A percentile compares a stretch with the other conserved stretches of the same genome.
phyloP scores from a whole-genome alignment of 2,329 filamentous ascomycete genomes.

The Paecilomyces sp. region DNA sequence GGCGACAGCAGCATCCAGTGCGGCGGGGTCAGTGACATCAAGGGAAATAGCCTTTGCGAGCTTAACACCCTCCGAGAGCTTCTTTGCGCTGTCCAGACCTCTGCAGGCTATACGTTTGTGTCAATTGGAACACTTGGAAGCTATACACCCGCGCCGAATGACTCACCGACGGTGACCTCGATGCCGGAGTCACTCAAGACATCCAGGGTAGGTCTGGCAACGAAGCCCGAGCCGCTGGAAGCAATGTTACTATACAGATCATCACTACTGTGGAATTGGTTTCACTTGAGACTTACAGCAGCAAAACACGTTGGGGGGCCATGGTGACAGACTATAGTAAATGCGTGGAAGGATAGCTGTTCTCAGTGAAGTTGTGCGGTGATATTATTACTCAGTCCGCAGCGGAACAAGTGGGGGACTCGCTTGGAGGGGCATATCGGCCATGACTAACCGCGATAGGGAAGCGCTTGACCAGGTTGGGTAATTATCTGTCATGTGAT shows the following conservation, averaged over 20 bases:
- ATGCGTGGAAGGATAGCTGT: neutral
- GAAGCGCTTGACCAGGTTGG: neutral
- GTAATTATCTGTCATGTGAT: neutral
- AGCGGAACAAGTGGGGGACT: neutral
- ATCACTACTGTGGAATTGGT: neutral
- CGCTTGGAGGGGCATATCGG: neutral
- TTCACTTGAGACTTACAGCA: neutral
- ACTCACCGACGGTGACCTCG: conserved; percentile 58
- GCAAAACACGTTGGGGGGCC: neutral
- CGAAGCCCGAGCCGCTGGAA: conserved; percentile 15
- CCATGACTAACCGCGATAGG: neutral
- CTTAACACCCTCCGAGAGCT: conserved; percentile 64
- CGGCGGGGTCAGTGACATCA: conserved; percentile 69
- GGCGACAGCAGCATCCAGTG: conserved; percentile 72
- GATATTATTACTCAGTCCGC: neutral
- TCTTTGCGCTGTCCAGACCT: conserved; percentile 69
- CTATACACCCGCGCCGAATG: neutral
- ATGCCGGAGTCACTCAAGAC: conserved; percentile 55
- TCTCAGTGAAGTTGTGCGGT: neutral
- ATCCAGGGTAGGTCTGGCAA: conserved; percentile 59
- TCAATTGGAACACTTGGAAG: neutral
- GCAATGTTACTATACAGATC: neutral
- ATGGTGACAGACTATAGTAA: neutral
- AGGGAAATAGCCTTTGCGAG: conserved; percentile 71
- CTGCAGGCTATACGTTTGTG: conserved; percentile 58